These are phyloP conservation scores for Scutellospora calospora DNA, from an alignment of 371 early-diverging fungal genomes.

Conservation along the genomic window DNA sequence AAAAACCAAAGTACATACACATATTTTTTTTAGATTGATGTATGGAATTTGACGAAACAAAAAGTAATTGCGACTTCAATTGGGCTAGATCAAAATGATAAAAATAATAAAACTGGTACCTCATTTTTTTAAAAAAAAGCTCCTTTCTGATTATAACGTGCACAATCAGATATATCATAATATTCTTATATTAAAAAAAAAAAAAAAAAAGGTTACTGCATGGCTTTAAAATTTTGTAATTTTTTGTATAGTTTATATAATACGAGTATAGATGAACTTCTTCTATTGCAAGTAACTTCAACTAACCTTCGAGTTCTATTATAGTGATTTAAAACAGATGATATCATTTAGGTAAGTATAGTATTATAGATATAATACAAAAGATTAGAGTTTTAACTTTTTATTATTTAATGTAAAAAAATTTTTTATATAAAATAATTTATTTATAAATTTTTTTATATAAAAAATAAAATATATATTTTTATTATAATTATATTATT, in stretches of 20 bases:
- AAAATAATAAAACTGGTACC: conserved; percentile 10
- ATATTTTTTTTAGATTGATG: conserved; percentile 53
- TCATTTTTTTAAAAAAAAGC: not conserved
- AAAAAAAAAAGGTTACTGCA: conserved; percentile 55
- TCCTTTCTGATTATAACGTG: conserved; percentile 5
- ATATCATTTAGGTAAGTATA: too few species aligned
- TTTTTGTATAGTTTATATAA: conserved; percentile 39
- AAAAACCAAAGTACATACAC: not conserved
- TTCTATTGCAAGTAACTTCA: conserved; percentile 7
- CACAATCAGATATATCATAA: not conserved
- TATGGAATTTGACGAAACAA: conserved; percentile 53
- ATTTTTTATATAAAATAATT: too few species aligned
- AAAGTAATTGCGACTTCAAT: conserved; percentile 43
- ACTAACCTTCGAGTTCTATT: conserved; percentile 10
- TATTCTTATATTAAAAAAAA: conserved; percentile 13
- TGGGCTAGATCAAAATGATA: conserved; percentile 41
- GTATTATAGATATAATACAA: too few species aligned
- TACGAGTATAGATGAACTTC: conserved; percentile 31
- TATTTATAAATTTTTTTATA: too few species aligned
- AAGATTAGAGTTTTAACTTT: too few species aligned
- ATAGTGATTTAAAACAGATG: not conserved
- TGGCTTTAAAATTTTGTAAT: conserved; percentile 53
- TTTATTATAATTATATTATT: too few species aligned
- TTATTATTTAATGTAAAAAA: too few species aligned
- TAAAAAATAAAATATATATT: too few species aligned